A percentile compares a stretch with the other conserved stretches of the same genome.
Evolutionary conservation across 495 filamentous ascomycete species (phyloP).

Genomic region (Penicillium macrosclerotiorum): DNA sequence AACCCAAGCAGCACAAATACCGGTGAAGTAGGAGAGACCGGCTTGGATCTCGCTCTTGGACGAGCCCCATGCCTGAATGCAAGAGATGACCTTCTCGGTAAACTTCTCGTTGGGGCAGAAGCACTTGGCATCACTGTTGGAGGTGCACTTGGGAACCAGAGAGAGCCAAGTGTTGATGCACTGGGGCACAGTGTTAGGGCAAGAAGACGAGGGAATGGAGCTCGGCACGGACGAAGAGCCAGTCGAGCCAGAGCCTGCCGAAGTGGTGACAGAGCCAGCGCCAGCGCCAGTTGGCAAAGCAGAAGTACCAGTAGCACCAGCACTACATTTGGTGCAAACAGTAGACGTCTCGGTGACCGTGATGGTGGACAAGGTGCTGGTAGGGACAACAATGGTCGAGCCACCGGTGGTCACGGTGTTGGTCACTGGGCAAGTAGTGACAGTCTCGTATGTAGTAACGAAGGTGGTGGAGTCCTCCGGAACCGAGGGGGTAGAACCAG

Average conservation of each 20-base stretch:
- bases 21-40: slow-evolving; percentile 82
- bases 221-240: slow-evolving; percentile 20
- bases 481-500: slow-evolving; percentile 10
- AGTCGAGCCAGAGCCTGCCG: slow-evolving; percentile 7
- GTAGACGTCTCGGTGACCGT: slow-evolving; percentile 41
- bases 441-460: slow-evolving; percentile 34
- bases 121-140: slow-evolving; percentile 81
- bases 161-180: slow-evolving; percentile 92
- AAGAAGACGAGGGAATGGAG: slow-evolving; percentile 32
- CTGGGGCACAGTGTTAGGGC: slow-evolving; percentile 74
- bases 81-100: slow-evolving; percentile 76
- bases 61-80: slow-evolving; percentile 73
- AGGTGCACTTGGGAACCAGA: slow-evolving; percentile 66
- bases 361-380: slow-evolving; percentile 37
- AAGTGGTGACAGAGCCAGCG: not conserved
- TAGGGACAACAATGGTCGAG: slow-evolving; percentile 31
- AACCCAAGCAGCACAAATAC: slow-evolving; percentile 80
- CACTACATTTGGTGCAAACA: slow-evolving; percentile 35
- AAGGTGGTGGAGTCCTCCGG: slow-evolving; percentile 23
- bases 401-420: slow-evolving; percentile 34
- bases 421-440: slow-evolving; percentile 45
- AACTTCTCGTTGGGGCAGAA: slow-evolving; percentile 80
- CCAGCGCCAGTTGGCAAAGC: too few species aligned
- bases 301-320: slow-evolving; percentile 7
- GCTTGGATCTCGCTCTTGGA: slow-evolving; percentile 62